phyloP scores from a whole-genome alignment of 2,329 filamentous ascomycete genomes.

The Alternaria sp. region DNA sequence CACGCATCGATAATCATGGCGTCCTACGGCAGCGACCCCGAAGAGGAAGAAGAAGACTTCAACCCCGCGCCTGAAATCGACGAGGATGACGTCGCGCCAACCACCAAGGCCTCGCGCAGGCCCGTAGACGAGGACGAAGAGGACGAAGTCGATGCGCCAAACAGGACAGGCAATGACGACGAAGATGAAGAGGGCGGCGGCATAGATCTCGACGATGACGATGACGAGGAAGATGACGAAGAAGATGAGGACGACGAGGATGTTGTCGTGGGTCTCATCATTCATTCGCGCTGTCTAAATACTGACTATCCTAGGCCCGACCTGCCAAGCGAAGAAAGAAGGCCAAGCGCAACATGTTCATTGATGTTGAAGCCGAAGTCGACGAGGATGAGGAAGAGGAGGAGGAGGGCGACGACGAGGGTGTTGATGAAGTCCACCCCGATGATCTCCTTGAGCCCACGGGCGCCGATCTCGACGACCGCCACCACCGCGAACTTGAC shows the following conservation, averaged over 20 bases:
- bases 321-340: constrained; percentile 80
- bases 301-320: constrained; percentile 60
- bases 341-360: constrained; percentile 80
- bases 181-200: constrained; percentile 60
- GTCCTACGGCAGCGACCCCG: constrained; percentile 37
- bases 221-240: constrained; percentile 65
- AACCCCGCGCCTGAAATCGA: constrained; percentile 80
- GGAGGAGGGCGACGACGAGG: constrained; percentile 79
- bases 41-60: constrained; percentile 80
- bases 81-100: constrained; percentile 57
- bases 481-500: constrained; percentile 92
- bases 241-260: constrained; percentile 70
- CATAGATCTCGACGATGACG: constrained; percentile 61
- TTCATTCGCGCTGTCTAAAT: neutral
- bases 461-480: constrained; percentile 83
- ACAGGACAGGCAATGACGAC: constrained; percentile 47
- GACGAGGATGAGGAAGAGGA: constrained; percentile 88
- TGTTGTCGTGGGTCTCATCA: constrained; percentile 33
- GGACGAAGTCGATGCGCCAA: constrained; percentile 45
- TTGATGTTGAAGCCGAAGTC: constrained; percentile 98
- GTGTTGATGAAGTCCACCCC: constrained; percentile 87
- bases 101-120: constrained; percentile 29
- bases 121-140: constrained; percentile 48
- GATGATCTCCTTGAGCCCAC: constrained; percentile 83
- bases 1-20: constrained; percentile 30